Base-by-base conservation (phyloP, 1,284 basidiomycete genomes). In the Vanrija pseudolonga region DNA sequence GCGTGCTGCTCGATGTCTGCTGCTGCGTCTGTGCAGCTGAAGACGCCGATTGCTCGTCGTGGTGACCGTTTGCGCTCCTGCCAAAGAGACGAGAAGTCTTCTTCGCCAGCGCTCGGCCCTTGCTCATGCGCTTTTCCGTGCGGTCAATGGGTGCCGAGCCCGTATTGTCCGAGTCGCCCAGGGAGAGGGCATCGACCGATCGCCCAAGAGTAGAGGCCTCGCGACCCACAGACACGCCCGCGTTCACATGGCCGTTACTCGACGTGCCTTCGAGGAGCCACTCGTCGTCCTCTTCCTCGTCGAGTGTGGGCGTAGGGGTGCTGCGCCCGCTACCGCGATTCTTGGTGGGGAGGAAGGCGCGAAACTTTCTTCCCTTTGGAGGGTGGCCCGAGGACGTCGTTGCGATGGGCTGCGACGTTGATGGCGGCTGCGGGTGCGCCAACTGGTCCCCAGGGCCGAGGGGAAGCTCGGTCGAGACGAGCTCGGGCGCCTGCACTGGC, bases 11-110 rank as follows among this genome's bases (percentile, higher is more conserved):
- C 19, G 32, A n/a, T n/a, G n/a, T n/a, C 50, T 19, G 42, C 17
- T 26, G 40, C 24, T 36, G 28, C 39, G 7, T 11, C 26, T 32
- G 32, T 32, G 32, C 32, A 14, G 32, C 32, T 12, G 32, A n/a
- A 40, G 39, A 14, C 6, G 39, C n/a, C 39, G 39, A 40, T 17
- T 50, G 41, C 32, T 56, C 54, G 28, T 48, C 19, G 22, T 56
- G 44, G n/a, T 41, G 43, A 40, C 39, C 39, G 45, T 47, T 51
- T 32, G 43, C 41, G 11, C 52, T 62, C 20, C 73, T 53, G 9
- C 54, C 53, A 45, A 75, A 75, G 43, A 75, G 51, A 23, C 66
- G 62, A 17, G 69, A 71, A 0, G 73, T 75, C 63, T 75, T 75
- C 61, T 73, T 72, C 2, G 65, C 73, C 28, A 75, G 48, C 12